Percentiles rank a stretch among this genome's conserved stretches.
Evolutionary conservation across 306 rosid genomes (phyloP).

Genomic region (Hippophae gyantsensis): DNA sequence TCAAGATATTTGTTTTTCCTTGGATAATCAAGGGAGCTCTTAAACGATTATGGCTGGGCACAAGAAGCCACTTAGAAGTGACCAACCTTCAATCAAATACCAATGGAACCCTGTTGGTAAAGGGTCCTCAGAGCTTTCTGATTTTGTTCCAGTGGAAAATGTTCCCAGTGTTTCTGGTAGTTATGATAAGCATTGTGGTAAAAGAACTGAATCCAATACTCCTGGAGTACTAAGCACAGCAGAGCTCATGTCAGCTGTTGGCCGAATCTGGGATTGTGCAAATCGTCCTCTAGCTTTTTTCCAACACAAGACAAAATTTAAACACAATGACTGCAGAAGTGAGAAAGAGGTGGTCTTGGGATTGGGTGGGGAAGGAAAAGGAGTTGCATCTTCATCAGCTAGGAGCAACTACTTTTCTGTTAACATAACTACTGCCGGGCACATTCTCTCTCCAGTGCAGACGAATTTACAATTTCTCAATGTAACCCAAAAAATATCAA

Average conservation of each 20-base stretch:
- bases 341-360: slow-evolving; percentile 26
- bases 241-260: slow-evolving; percentile 50
- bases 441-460: slow-evolving; percentile 24
- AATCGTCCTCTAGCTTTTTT: slow-evolving; percentile 45
- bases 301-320: slow-evolving; percentile 26
- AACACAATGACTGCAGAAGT: slow-evolving; percentile 24
- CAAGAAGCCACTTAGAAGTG: slow-evolving; percentile 29
- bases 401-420: slow-evolving; percentile 22
- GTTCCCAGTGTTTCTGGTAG: slow-evolving; percentile 24
- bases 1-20: slow-evolving; percentile 21
- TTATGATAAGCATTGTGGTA: slow-evolving; percentile 25
- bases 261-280: slow-evolving; percentile 66
- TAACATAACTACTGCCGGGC: slow-evolving; percentile 13
- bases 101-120: slow-evolving; percentile 27
- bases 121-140: slow-evolving; percentile 29
- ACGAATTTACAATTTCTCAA: slow-evolving; percentile 29
- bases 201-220: slow-evolving; percentile 27
- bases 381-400: slow-evolving; percentile 20
- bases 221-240: slow-evolving; percentile 42
- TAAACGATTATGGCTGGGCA: slow-evolving; percentile 42
- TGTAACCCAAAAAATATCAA: slow-evolving; percentile 43
- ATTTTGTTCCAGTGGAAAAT: slow-evolving; percentile 31
- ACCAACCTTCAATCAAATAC: slow-evolving; percentile 53
- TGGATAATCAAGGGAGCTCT: slow-evolving; percentile 26
- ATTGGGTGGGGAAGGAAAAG: slow-evolving; percentile 32